Conservation (phyloP, 371 early-diverging fungal genomes). For the Mycotypha africana region DNA sequence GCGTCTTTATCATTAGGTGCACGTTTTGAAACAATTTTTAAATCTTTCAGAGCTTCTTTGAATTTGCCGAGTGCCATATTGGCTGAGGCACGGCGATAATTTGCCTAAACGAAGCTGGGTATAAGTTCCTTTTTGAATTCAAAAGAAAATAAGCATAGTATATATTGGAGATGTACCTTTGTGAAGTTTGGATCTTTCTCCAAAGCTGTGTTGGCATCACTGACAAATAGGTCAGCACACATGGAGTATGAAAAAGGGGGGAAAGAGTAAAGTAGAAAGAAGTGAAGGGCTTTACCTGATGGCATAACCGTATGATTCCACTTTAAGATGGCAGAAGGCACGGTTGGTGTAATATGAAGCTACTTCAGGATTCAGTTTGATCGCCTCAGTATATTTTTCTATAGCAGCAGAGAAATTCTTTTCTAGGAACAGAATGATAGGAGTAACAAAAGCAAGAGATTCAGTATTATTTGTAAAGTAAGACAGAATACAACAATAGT, state of each 20-base stretch:
- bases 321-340: constrained; percentile 82
- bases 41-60: constrained; percentile 82
- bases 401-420: constrained; percentile 82
- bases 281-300: constrained; percentile 48
- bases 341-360: constrained; percentile 91
- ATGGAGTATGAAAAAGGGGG: background rate
- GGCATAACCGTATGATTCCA: constrained; percentile 90
- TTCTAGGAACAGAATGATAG: constrained; percentile 2
- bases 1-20: constrained; percentile 71
- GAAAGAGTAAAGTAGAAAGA: background rate
- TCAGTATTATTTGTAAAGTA: too few relatives aligned
- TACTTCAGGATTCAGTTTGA: constrained; percentile 74
- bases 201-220: constrained; percentile 86
- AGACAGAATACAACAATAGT: too few relatives aligned
- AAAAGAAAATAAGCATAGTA: too few relatives aligned
- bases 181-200: constrained; percentile 76
- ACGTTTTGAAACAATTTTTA: constrained; percentile 64
- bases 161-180: too few relatives aligned
- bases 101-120: constrained; percentile 44
- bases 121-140: background rate
- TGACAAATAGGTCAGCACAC: too few relatives aligned
- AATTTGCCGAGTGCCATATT: constrained; percentile 80
- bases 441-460: background rate
- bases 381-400: constrained; percentile 79
- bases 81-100: constrained; percentile 87